Conservation (phyloP, 768 basidiomycete genomes). For the Termitomyces sp. region DNA sequence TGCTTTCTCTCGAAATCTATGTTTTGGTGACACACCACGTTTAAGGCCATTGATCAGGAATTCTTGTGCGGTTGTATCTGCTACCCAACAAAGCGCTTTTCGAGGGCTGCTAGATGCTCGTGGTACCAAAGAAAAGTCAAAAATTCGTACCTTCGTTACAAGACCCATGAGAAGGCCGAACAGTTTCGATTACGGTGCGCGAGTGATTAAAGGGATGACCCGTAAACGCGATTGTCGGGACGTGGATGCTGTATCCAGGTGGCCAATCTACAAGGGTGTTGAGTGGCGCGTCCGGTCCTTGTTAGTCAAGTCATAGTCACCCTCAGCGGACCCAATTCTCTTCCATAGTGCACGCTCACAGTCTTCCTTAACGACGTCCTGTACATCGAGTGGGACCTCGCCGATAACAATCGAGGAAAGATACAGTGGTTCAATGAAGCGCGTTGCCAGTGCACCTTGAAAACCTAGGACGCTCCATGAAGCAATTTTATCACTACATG, state of each 20-base stretch:
- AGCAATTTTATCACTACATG: slow-evolving; percentile 94
- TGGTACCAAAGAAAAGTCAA: background rate
- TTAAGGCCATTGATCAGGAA: slow-evolving; percentile 76
- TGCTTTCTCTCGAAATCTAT: slow-evolving; percentile 55
- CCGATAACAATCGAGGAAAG: slow-evolving; percentile 65
- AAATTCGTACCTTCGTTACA: slow-evolving; percentile 63
- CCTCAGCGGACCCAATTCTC: slow-evolving; percentile 40
- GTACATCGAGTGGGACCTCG: slow-evolving; percentile 45
- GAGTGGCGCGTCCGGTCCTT: background rate
- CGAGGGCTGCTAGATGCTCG: background rate
- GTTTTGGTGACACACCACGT: slow-evolving; percentile 71
- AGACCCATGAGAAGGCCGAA: slow-evolving; percentile 30
- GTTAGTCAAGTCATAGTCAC: slow-evolving; percentile 23
- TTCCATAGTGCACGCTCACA: slow-evolving; percentile 64
- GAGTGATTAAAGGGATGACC: slow-evolving; percentile 54
- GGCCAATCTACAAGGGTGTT: slow-evolving; percentile 35
- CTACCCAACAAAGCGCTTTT: slow-evolving; percentile 68
- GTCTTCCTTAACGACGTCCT: slow-evolving; percentile 43
- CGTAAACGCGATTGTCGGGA: slow-evolving; percentile 56
- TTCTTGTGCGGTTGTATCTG: slow-evolving; percentile 48
- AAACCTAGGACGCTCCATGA: slow-evolving; percentile 81
- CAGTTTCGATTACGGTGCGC: slow-evolving; percentile 26
- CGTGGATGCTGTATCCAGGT: slow-evolving; percentile 39
- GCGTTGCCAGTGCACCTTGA: slow-evolving; percentile 73
- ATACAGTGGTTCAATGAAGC: slow-evolving; percentile 56